phyloP scores from a whole-genome alignment of 179 eudicot genomes.

The Silene coronaria region DNA sequence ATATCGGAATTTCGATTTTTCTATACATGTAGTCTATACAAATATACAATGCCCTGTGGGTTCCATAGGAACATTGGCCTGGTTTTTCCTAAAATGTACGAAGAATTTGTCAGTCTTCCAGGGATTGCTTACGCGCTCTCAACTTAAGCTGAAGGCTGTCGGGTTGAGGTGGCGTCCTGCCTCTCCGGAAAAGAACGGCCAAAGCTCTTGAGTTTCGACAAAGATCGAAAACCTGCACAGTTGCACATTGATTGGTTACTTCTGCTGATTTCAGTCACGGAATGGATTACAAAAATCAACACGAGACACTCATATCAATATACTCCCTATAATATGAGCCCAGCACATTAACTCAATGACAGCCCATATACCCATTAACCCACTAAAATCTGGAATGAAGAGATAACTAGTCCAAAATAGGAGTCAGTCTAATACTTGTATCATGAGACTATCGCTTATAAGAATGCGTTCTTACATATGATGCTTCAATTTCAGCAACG shows the following conservation, averaged over 20 bases:
- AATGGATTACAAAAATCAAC: neutral
- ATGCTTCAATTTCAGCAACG: conserved; percentile 90
- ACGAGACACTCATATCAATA: neutral
- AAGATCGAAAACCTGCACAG: conserved; percentile 75
- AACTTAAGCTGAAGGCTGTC: conserved; percentile 81
- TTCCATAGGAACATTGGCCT: neutral
- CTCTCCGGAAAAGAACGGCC: conserved; percentile 87
- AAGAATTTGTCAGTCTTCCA: conserved; percentile 63
- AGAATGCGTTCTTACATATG: conserved; percentile 53
- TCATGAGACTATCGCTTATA: neutral
- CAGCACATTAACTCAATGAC: too few relatives aligned
- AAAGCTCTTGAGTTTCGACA: conserved; percentile 74
- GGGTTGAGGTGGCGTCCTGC: conserved; percentile 87
- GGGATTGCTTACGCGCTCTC: conserved; percentile 80
- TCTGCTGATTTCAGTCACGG: neutral
- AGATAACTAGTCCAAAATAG: neutral
- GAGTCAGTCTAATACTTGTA: neutral
- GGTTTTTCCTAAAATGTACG: neutral
- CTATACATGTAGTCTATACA: neutral
- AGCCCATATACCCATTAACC: too few relatives aligned
- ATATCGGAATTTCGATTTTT: neutral
- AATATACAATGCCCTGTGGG: conserved; percentile 15
- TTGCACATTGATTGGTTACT: conserved; percentile 21
- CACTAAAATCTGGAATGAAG: too few relatives aligned
- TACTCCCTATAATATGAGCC: neutral